Evolutionary conservation across 345 rosid species (phyloP).

Genomic region (Eucalyptus virginea): DNA sequence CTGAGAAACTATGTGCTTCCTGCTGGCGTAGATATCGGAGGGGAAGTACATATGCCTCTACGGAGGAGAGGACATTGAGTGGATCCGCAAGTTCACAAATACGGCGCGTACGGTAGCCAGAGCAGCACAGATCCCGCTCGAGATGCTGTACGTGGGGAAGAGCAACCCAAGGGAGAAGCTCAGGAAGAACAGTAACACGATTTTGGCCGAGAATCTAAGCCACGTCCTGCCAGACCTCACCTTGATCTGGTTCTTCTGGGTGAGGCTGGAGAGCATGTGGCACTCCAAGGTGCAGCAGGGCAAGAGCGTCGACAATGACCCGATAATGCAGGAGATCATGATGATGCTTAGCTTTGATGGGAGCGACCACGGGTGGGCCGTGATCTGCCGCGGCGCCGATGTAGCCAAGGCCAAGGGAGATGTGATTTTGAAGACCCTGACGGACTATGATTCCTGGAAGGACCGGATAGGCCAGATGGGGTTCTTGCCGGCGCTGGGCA

Average conservation of each 20-base stretch:
- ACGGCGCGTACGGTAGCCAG: slow-evolving; percentile 7
- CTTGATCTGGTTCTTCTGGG: slow-evolving; percentile 42
- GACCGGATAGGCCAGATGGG: neutral
- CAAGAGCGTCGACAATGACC: slow-evolving; percentile 21
- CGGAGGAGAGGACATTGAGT: slow-evolving; percentile 50
- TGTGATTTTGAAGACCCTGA: neutral
- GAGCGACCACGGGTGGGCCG: slow-evolving; percentile 56
- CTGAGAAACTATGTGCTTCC: neutral
- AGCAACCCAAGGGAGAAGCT: slow-evolving; percentile 25
- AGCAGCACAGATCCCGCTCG: slow-evolving; percentile 18
- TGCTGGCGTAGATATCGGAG: slow-evolving; percentile 10
- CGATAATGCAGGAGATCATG: slow-evolving; percentile 36
- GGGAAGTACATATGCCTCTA: slow-evolving; percentile 31
- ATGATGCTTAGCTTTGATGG: slow-evolving; percentile 47
- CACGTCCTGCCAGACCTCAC: slow-evolving; percentile 11
- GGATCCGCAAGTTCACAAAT: slow-evolving; percentile 34
- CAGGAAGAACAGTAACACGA: slow-evolving; percentile 1
- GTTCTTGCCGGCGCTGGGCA: slow-evolving; percentile 25
- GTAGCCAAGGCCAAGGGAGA: slow-evolving; percentile 31
- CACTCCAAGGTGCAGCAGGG: slow-evolving; percentile 30
- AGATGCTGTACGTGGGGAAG: slow-evolving; percentile 43
- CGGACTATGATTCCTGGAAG: slow-evolving; percentile 11
- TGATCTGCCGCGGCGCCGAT: slow-evolving; percentile 15
- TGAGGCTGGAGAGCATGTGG: slow-evolving; percentile 68
- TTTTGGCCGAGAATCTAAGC: slow-evolving; percentile 12